Evolutionary conservation across 2,329 filamentous ascomycete species (phyloP).

Genomic region (Penicillium sp.): DNA sequence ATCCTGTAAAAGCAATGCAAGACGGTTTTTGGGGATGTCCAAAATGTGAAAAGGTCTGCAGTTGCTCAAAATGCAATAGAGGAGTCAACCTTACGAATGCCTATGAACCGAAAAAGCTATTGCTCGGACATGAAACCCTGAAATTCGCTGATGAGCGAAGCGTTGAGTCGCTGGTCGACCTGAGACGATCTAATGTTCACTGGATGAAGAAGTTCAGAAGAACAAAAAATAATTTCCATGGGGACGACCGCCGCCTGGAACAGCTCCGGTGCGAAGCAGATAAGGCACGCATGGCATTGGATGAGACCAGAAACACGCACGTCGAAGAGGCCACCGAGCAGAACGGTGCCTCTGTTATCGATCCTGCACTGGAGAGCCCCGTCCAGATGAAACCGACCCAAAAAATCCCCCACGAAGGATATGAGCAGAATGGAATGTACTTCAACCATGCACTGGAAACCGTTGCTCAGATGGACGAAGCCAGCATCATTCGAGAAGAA

Average conservation of each 20-base stretch:
- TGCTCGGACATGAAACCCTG: slow-evolving; percentile 88
- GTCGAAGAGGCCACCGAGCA: neutral
- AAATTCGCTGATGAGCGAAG: slow-evolving; percentile 89
- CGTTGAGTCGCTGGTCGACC: slow-evolving; percentile 88
- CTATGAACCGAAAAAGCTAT: slow-evolving; percentile 83
- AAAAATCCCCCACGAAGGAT: too few relatives aligned
- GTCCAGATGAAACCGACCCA: too few relatives aligned
- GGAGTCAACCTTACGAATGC: slow-evolving; percentile 70
- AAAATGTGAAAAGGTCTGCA: slow-evolving; percentile 83
- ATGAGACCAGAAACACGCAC: neutral
- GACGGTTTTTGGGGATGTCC: slow-evolving; percentile 86
- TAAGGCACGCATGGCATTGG: neutral
- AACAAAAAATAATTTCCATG: slow-evolving; percentile 45
- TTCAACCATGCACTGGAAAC: neutral
- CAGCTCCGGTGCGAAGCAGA: slow-evolving; percentile 60
- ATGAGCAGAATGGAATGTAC: neutral
- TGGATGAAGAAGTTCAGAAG: slow-evolving; percentile 72
- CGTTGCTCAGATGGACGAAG: neutral
- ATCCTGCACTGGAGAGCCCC: too few relatives aligned
- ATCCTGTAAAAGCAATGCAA: slow-evolving; percentile 82
- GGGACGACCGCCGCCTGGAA: slow-evolving; percentile 41
- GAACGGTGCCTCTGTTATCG: neutral
- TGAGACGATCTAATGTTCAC: slow-evolving; percentile 81
- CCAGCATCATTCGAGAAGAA: neutral
- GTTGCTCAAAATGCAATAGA: slow-evolving; percentile 79